Percentiles rank a stretch among this genome's conserved stretches.
Evolutionary conservation across 176 grass and related monocot genomes (phyloP).

Genomic region (Carex kokanica): DNA sequence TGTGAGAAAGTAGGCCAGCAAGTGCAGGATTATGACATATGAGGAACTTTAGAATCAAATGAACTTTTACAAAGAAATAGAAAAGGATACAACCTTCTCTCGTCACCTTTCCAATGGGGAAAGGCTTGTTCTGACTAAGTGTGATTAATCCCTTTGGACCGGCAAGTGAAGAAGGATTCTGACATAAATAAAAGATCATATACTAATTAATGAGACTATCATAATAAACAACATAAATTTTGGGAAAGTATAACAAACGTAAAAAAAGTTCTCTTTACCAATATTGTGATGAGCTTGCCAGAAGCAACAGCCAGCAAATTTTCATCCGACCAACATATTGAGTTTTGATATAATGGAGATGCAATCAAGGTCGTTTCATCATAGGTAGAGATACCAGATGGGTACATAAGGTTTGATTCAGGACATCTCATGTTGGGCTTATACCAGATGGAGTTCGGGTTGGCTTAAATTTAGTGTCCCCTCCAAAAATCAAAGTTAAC

Average conservation of each 20-base stretch:
- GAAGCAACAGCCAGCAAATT: constrained; percentile 83
- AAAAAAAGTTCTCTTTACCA: constrained; percentile 39
- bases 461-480: background rate
- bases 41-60: background rate
- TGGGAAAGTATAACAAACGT: background rate
- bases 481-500: background rate
- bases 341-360: constrained; percentile 70
- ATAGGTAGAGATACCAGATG: constrained; percentile 22
- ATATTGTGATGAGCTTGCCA: constrained; percentile 67
- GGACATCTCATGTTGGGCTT: background rate
- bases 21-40: background rate
- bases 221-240: background rate
- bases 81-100: constrained; percentile 56
- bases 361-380: constrained; percentile 57
- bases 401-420: background rate
- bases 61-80: background rate
- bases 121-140: constrained; percentile 45
- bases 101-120: constrained; percentile 56
- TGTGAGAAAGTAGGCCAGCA: background rate
- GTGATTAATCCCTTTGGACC: constrained; percentile 60
- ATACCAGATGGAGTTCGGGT: background rate
- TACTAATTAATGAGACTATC: background rate
- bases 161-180: constrained; percentile 60
- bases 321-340: constrained; percentile 71
- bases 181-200: background rate